These are phyloP conservation scores for Yarrowia sp. DNA, from an alignment of 805 yeast species.

Conservation along the genomic window DNA sequence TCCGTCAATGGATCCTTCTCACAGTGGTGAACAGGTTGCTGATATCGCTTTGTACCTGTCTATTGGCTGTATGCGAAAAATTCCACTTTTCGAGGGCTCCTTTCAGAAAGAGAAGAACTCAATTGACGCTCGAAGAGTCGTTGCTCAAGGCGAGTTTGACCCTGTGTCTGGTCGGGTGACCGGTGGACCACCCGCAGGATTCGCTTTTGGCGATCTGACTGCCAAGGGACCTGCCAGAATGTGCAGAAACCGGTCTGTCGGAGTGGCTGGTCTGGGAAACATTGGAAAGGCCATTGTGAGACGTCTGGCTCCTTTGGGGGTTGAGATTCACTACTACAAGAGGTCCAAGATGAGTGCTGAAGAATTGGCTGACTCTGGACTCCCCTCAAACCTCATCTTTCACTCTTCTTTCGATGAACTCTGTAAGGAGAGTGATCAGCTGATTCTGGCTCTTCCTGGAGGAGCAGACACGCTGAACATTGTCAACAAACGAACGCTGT, in stretches of 20 bases:
- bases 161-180: slow-evolving; percentile 34
- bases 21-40: slow-evolving; percentile 73
- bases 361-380: no score
- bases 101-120: slow-evolving; percentile 56
- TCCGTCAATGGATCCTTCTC: slow-evolving; percentile 44
- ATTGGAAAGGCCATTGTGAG: slow-evolving; percentile 72
- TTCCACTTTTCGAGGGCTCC: slow-evolving; percentile 56
- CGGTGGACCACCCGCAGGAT: slow-evolving; percentile 44
- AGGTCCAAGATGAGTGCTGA: no score
- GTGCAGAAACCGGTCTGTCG: slow-evolving; percentile 65
- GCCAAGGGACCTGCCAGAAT: slow-evolving; percentile 58
- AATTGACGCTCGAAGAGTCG: slow-evolving; percentile 54
- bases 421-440: slow-evolving; percentile 58
- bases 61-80: slow-evolving; percentile 65
- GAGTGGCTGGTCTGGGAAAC: slow-evolving; percentile 76
- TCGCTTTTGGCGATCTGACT: slow-evolving; percentile 54
- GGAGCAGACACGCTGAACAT: slow-evolving; percentile 63
- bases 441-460: slow-evolving; percentile 73
- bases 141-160: slow-evolving; percentile 40
- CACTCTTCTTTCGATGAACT: slow-evolving; percentile 56
- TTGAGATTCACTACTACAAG: slow-evolving; percentile 69
- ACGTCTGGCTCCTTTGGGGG: slow-evolving; percentile 64
- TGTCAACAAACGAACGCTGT: slow-evolving; percentile 58
- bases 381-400: slow-evolving; percentile 52
- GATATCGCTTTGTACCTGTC: slow-evolving; percentile 70